phyloP scores from a whole-genome alignment of 129 eudicot species.

The Arctium minus region DNA sequence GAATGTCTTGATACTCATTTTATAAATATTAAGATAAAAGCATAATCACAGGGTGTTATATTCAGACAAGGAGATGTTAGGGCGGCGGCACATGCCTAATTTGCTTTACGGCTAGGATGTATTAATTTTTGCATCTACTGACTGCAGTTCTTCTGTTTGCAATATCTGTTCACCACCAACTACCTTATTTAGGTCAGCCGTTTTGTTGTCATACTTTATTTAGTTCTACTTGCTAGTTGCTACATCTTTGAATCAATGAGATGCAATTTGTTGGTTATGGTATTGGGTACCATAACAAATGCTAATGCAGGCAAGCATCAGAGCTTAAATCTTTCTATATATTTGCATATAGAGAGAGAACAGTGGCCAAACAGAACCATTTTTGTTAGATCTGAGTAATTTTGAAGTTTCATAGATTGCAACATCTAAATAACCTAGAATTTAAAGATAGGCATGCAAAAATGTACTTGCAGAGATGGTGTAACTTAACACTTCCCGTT shows the following conservation, averaged over 20 bases:
- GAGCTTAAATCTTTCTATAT: background rate
- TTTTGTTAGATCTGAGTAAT: background rate
- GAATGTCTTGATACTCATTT: background rate
- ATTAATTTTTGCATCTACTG: background rate
- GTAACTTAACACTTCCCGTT: background rate
- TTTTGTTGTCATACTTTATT: background rate
- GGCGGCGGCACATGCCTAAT: background rate
- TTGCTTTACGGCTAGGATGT: background rate
- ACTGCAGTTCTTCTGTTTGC: background rate
- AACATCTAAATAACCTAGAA: background rate
- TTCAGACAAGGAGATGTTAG: background rate
- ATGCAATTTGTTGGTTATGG: background rate
- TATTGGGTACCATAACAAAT: background rate
- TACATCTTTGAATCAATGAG: background rate
- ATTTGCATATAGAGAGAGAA: background rate
- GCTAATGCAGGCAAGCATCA: background rate
- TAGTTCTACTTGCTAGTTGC: background rate
- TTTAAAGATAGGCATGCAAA: slow-evolving; percentile 1
- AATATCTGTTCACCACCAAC: background rate
- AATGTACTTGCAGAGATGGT: background rate
- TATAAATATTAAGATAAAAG: background rate
- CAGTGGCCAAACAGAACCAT: background rate
- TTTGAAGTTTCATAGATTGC: background rate
- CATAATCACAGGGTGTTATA: background rate
- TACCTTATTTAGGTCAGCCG: background rate